Conservation (phyloP, 169 alveolate genomes). For the Perkinsus olseni region DNA sequence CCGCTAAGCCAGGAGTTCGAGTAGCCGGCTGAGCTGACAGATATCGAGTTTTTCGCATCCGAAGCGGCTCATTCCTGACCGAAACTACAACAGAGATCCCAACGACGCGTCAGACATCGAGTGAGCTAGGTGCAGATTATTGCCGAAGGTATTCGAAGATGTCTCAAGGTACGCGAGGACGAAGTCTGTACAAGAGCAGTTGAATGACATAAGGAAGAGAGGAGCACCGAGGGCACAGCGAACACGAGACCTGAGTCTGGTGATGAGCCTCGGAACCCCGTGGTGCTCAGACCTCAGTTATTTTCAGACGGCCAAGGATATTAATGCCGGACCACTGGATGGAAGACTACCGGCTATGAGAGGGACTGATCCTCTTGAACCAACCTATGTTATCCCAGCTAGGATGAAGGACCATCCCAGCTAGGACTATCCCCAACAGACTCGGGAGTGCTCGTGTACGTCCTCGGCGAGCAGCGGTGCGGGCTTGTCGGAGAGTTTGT, state of each 20-base stretch:
- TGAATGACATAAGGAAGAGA: neutral
- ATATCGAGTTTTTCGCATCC: neutral
- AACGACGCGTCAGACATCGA: conserved; percentile 12
- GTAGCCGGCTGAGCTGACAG: neutral
- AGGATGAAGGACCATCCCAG: no score
- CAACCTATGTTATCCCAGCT: neutral
- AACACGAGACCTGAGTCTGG: neutral
- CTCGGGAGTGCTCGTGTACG: no score
- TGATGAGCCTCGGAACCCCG: neutral
- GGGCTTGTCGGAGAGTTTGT: no score
- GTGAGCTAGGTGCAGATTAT: neutral
- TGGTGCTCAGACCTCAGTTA: neutral
- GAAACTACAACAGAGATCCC: conserved; percentile 8
- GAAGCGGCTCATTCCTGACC: neutral
- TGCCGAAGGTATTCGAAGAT: neutral
- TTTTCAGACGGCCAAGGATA: neutral
- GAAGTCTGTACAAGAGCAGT: neutral
- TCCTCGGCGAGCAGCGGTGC: no score
- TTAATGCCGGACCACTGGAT: neutral
- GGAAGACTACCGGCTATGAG: neutral
- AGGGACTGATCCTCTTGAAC: neutral
- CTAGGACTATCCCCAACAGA: no score
- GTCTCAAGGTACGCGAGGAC: neutral
- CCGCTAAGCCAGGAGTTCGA: neutral
- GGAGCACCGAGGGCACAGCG: neutral